Evolutionary conservation across 805 yeast species (phyloP).

Genomic region (Tetrapisispora fleetii): DNA sequence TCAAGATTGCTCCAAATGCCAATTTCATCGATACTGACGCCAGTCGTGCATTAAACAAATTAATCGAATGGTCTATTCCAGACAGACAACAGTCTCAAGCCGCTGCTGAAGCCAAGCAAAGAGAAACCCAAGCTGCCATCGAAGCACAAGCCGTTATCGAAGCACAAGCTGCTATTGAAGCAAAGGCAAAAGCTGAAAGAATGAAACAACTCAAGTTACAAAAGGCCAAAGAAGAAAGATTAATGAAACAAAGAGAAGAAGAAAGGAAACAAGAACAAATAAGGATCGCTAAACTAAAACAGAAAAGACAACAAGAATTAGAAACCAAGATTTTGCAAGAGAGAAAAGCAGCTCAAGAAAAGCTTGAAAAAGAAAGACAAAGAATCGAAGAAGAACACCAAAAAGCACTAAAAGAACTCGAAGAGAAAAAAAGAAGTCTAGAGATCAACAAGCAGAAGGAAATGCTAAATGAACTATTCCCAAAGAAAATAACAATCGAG

Average conservation of each 20-base stretch:
- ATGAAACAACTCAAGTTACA: constrained; percentile 3
- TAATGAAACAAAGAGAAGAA: constrained; percentile 2
- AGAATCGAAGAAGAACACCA: constrained; percentile 1
- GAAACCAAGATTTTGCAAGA: constrained; percentile 1
- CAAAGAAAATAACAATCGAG: constrained; percentile 2
- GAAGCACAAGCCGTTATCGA: background rate
- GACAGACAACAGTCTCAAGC: background rate
- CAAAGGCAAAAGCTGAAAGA: background rate
- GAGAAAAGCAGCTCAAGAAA: background rate
- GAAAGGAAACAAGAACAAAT: background rate
- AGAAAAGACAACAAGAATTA: constrained; percentile 1
- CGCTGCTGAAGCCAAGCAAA: no score
- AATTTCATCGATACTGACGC: background rate
- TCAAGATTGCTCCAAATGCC: background rate
- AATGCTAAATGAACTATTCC: constrained; percentile 2
- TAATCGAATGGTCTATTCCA: constrained; percentile 11
- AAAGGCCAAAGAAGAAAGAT: background rate
- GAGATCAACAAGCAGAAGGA: constrained; percentile 1
- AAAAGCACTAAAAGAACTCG: background rate
- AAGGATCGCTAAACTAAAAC: constrained; percentile 2
- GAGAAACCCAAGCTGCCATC: constrained; percentile 1
- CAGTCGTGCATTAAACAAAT: constrained; percentile 1
- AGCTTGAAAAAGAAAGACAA: background rate
- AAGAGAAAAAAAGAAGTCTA: background rate
- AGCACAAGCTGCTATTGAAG: background rate